Percentiles rank a stretch among this genome's conserved stretches.
Evolutionary conservation across 2,329 filamentous ascomycete species (phyloP).

Genomic region (Cladosporium sp.): DNA sequence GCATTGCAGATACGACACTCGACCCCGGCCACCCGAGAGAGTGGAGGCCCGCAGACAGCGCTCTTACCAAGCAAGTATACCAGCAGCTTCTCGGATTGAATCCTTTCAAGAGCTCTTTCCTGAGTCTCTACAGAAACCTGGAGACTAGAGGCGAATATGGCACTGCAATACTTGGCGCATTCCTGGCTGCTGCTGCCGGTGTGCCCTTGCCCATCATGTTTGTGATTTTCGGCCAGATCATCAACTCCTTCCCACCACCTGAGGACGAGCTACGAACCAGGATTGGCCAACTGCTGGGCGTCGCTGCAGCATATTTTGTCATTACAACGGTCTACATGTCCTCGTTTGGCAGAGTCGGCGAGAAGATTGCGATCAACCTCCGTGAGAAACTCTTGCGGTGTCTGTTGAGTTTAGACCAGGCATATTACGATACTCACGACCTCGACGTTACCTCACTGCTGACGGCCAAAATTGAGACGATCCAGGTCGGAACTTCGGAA

Average conservation of each 20-base stretch:
- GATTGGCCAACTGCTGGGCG: slow-evolving; percentile 46
- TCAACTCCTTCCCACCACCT: slow-evolving; percentile 51
- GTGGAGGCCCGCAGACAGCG: slow-evolving; percentile 19
- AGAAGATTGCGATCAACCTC: slow-evolving; percentile 50
- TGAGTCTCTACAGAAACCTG: slow-evolving; percentile 49
- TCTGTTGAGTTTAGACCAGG: slow-evolving; percentile 53
- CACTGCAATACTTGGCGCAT: slow-evolving; percentile 37
- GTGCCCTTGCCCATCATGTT: slow-evolving; percentile 45
- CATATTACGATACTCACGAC: slow-evolving; percentile 53
- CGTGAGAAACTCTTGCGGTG: slow-evolving; percentile 49
- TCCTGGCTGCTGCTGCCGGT: slow-evolving; percentile 42
- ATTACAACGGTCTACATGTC: slow-evolving; percentile 53
- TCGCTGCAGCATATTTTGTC: slow-evolving; percentile 51
- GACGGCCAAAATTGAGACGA: slow-evolving; percentile 48
- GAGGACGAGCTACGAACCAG: slow-evolving; percentile 44
- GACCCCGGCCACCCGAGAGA: slow-evolving; percentile 26
- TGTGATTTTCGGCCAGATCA: slow-evolving; percentile 50
- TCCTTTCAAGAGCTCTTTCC: slow-evolving; percentile 51
- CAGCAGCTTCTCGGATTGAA: slow-evolving; percentile 45
- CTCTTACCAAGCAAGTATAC: slow-evolving; percentile 21
- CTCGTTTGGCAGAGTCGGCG: slow-evolving; percentile 52
- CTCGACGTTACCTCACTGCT: slow-evolving; percentile 51
- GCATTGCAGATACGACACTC: slow-evolving; percentile 22
- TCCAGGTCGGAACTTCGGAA: slow-evolving; percentile 50
- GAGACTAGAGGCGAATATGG: slow-evolving; percentile 42